These are phyloP conservation scores for Aspergillaceae sp. DNA, from an alignment of 2,329 filamentous ascomycete species.

Conservation along the genomic window DNA sequence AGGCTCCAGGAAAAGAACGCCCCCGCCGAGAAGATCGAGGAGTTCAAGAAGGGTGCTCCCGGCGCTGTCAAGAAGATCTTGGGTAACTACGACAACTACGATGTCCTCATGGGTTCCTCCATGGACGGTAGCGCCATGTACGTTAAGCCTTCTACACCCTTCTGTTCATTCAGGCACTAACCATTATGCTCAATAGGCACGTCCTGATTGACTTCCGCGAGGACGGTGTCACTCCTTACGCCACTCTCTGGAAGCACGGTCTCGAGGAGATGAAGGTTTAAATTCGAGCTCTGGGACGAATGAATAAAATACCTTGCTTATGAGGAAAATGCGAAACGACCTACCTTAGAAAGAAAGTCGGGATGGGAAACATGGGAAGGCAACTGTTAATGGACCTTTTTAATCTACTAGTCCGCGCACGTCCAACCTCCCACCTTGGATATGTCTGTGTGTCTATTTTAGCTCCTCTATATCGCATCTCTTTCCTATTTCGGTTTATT, in stretches of 20 bases:
- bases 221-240: constrained; percentile 82
- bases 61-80: constrained; percentile 74
- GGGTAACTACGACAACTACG: constrained; percentile 90
- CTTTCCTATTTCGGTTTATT: constrained; percentile 14
- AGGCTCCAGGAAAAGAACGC: constrained; percentile 56
- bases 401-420: background rate
- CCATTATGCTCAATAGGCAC: constrained; percentile 47
- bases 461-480: constrained; percentile 9
- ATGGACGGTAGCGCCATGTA: constrained; percentile 94
- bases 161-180: background rate
- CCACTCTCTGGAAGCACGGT: constrained; percentile 94
- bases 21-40: constrained; percentile 57
- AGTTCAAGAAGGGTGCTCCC: constrained; percentile 69
- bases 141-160: constrained; percentile 29
- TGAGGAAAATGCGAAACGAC: background rate
- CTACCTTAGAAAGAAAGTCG: constrained; percentile 10
- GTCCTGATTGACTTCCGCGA: constrained; percentile 96
- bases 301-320: constrained; percentile 10
- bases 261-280: constrained; percentile 87
- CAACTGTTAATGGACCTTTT: background rate
- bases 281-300: constrained; percentile 12
- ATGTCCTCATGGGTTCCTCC: constrained; percentile 85
- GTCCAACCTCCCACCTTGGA: background rate
- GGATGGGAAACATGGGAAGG: constrained; percentile 4
- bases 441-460: background rate